phyloP scores from a whole-genome alignment of 495 filamentous ascomycete genomes.

The Penicillium psychrofluorescens region DNA sequence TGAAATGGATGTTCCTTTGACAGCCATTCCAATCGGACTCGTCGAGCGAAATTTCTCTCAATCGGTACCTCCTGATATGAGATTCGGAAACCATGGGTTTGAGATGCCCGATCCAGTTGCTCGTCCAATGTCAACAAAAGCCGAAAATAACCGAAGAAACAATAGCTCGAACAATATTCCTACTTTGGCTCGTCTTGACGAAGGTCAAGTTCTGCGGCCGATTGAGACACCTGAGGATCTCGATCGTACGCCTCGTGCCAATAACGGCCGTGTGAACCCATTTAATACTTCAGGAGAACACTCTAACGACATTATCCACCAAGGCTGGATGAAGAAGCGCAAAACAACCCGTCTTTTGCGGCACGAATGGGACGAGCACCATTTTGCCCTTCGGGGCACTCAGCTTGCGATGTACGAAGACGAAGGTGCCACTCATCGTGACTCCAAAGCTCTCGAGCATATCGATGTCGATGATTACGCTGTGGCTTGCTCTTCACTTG shows the following conservation, averaged over 20 bases:
- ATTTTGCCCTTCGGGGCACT: slow-evolving; percentile 81
- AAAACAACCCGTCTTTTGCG: slow-evolving; percentile 79
- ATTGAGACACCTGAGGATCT: slow-evolving; percentile 29
- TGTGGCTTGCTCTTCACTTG: slow-evolving; percentile 76
- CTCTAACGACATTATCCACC: slow-evolving; percentile 47
- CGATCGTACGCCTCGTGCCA: slow-evolving; percentile 15
- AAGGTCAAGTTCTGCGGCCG: slow-evolving; percentile 9
- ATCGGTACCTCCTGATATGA: slow-evolving; percentile 92
- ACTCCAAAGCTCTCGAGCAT: slow-evolving; percentile 57
- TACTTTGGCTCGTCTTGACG: slow-evolving; percentile 9
- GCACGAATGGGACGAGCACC: slow-evolving; percentile 89
- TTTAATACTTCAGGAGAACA: slow-evolving; percentile 12
- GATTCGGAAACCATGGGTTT: slow-evolving; percentile 25
- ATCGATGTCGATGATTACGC: slow-evolving; percentile 95
- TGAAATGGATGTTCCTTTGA: slow-evolving; percentile 83
- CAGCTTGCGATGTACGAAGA: slow-evolving; percentile 76
- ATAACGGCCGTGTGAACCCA: slow-evolving; percentile 16
- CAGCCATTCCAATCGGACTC: slow-evolving; percentile 60
- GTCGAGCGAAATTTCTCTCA: slow-evolving; percentile 68
- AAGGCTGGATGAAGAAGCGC: slow-evolving; percentile 91
- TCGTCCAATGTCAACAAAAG: slow-evolving; percentile 16
- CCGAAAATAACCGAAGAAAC: slow-evolving; percentile 4
- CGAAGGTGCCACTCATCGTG: slow-evolving; percentile 39
- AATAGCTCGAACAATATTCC: too few relatives aligned
- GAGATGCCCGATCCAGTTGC: slow-evolving; percentile 4